These are phyloP conservation scores for Allium sativum DNA, from an alignment of 106 monocot genomes.

Conservation along the genomic window DNA sequence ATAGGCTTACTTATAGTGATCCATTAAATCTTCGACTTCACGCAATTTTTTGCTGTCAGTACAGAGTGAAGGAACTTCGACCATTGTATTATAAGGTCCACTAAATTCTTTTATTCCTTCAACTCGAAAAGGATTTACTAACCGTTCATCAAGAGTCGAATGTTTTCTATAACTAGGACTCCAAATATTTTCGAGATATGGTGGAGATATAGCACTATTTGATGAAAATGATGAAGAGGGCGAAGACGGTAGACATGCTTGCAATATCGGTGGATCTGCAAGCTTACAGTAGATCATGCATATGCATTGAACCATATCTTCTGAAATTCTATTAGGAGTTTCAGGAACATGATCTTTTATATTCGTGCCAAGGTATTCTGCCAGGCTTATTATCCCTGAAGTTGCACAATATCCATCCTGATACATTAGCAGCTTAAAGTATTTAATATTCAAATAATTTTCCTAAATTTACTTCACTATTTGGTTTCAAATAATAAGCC, in stretches of 20 bases:
- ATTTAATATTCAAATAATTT: not conserved
- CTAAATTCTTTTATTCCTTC: slow-evolving; percentile 85
- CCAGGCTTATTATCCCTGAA: slow-evolving; percentile 63
- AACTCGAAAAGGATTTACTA: slow-evolving; percentile 83
- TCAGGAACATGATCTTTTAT: slow-evolving; percentile 67
- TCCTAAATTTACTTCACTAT: not conserved
- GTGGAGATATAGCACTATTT: slow-evolving; percentile 69
- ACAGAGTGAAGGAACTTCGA: slow-evolving; percentile 66
- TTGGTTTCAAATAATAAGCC: not conserved
- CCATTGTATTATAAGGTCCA: slow-evolving; percentile 92
- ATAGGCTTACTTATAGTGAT: slow-evolving; percentile 49
- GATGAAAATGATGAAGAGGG: slow-evolving; percentile 88
- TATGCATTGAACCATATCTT: slow-evolving; percentile 83
- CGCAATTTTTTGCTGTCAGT: slow-evolving; percentile 26
- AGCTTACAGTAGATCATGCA: slow-evolving; percentile 69
- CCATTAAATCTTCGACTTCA: slow-evolving; percentile 47
- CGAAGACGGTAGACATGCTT: slow-evolving; percentile 35
- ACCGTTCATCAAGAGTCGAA: slow-evolving; percentile 39
- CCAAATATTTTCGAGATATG: slow-evolving; percentile 50
- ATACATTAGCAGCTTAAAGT: not conserved
- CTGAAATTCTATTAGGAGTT: slow-evolving; percentile 66
- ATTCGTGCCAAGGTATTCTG: slow-evolving; percentile 73
- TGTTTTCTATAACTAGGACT: slow-evolving; percentile 57
- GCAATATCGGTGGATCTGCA: slow-evolving; percentile 52
- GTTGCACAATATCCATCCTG: slow-evolving; percentile 42